Percentiles rank a stretch among this genome's conserved stretches.
Evolutionary conservation across 495 filamentous ascomycete genomes (phyloP).

Genomic region (Podospora comata): DNA sequence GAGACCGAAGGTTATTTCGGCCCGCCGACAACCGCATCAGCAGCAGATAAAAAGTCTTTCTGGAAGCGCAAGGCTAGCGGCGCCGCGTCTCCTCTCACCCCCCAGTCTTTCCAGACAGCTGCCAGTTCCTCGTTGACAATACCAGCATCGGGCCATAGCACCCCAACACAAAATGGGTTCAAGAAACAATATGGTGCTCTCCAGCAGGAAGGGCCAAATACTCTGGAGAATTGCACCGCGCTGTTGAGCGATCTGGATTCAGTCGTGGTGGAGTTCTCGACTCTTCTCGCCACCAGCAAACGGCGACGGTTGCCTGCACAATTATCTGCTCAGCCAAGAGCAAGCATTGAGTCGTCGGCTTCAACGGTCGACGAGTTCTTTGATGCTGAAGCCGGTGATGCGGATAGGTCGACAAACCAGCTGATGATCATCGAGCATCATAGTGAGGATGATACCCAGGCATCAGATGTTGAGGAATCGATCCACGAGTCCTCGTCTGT

Average conservation of each 20-base stretch:
- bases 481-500: constrained; percentile 59
- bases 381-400: constrained; percentile 74
- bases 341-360: constrained; percentile 68
- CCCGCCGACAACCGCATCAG: constrained; percentile 24
- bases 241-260: constrained; percentile 78
- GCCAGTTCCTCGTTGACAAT: constrained; percentile 58
- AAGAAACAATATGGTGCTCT: constrained; percentile 25
- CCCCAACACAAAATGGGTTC: constrained; percentile 38
- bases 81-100: constrained; percentile 33
- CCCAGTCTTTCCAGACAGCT: constrained; percentile 46
- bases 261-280: constrained; percentile 76
- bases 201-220: constrained; percentile 52
- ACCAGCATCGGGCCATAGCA: constrained; percentile 46
- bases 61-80: constrained; percentile 84
- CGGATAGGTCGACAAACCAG: constrained; percentile 51
- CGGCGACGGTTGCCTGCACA: constrained; percentile 62
- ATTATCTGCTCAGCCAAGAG: constrained; percentile 54
- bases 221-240: constrained; percentile 75
- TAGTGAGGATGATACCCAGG: constrained; percentile 55
- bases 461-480: constrained; percentile 55
- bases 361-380: constrained; percentile 86
- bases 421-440: constrained; percentile 70
- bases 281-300: constrained; percentile 71
- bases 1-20: constrained; percentile 46
- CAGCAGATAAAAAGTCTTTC: constrained; percentile 59